Percentiles rank a stretch among this genome's conserved stretches.
Evolutionary conservation across 257 asterid species (phyloP).

Genomic region (Nicotiana benthamiana): DNA sequence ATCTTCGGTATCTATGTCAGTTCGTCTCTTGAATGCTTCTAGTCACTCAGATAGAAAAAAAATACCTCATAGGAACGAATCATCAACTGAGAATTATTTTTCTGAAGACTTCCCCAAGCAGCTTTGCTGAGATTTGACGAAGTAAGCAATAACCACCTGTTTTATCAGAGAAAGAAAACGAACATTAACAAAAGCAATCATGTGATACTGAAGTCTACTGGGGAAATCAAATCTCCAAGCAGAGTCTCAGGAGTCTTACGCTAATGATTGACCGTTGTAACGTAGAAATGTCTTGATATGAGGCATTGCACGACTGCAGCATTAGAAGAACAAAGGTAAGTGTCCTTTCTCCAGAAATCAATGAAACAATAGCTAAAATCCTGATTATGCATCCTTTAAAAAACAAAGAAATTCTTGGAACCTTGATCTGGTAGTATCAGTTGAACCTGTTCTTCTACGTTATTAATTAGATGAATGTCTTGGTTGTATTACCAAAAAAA

Average conservation of each 20-base stretch:
- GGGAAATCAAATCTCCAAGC: not conserved
- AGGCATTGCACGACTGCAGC: slow-evolving; percentile 93
- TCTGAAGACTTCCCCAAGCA: slow-evolving; percentile 99
- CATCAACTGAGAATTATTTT: slow-evolving; percentile 92
- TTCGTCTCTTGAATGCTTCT: not conserved
- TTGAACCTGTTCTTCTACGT: no score
- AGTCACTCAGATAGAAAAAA: not conserved
- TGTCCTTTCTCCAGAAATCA: slow-evolving; percentile 2
- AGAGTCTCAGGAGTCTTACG: slow-evolving; percentile 44
- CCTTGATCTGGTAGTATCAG: no score
- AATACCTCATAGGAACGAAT: slow-evolving; percentile 91
- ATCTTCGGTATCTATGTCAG: not conserved
- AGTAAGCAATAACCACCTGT: slow-evolving; percentile 90
- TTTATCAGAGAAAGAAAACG: slow-evolving; percentile 1
- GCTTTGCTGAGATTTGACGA: slow-evolving; percentile 98
- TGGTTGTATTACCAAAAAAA: no score
- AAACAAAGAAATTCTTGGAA: no score
- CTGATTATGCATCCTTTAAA: not conserved
- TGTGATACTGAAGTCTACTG: not conserved
- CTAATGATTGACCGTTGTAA: slow-evolving; percentile 80
- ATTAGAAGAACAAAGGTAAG: slow-evolving; percentile 15
- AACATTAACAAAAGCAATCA: not conserved
- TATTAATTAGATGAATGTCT: no score
- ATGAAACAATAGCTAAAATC: not conserved
- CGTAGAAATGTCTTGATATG: slow-evolving; percentile 92